Evolutionary conservation across 2,329 filamentous ascomycete species (phyloP), one percentile per base, ranked within the genome.

Genomic region (Verticillium longisporum): DNA sequence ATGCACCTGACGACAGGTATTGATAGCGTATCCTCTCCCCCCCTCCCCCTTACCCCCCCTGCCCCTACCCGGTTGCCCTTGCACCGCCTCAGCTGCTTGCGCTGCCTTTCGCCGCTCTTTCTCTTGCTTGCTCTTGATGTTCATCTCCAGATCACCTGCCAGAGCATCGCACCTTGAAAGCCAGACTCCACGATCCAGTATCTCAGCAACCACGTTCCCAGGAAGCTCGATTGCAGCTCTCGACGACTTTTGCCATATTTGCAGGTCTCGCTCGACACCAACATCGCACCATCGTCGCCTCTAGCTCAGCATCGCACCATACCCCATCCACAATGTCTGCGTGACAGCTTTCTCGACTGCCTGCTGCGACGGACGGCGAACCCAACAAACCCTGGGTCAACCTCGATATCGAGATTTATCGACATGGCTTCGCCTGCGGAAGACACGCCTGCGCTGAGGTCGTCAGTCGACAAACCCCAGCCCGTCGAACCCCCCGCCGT

Each of bases 401-500:
- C 26, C 54, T 55, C 26, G 54, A 21, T 21, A 21, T 36, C 31
- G 13, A 55, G 26, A 31, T 31, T 31, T 14, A 18, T 55, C 54
- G 45, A 41, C 15, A 59, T 59, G 57, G 57, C 33, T 45, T 59
- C 57, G 13, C 26, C 57, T 21, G n/a, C 26, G 32, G 45, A 37
- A 6, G 56, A 58, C 15, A 26, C 55, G 7, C 59, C 64, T 67
- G 58, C 33, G 26, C 55, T 61, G 54, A 63, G 64, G 38, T 50
- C 59, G 13, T 75, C 72, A 5, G 73, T 71, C 59, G 72, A 75
- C 62, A 75, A 75, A 65, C 65, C 45, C 3, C 45, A 63, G 58
- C 70, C 72, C 59, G 61, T 71, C 61, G 62, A 66, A 53, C 59
- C 72, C 63, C 67, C 69, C 34, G 78, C 80, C 37, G 85, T 88